These are phyloP conservation scores for Calcarisporium arbuscula DNA, from an alignment of 2,329 filamentous ascomycete genomes.

Conservation along the genomic window DNA sequence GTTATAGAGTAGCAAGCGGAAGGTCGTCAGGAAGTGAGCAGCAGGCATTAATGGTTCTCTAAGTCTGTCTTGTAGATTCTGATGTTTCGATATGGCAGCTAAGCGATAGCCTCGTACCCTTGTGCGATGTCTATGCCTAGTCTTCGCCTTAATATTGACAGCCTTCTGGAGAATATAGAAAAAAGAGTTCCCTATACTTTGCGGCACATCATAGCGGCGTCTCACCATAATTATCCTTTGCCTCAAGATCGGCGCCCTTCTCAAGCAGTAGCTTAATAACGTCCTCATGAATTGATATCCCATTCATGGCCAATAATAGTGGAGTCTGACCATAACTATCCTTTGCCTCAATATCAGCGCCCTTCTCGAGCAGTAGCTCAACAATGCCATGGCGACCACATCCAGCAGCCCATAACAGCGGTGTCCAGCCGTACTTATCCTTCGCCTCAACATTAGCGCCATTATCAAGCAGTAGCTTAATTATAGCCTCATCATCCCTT, in stretches of 20 bases:
- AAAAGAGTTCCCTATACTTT: no score
- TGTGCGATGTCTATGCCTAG: no score
- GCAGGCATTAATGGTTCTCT: no score
- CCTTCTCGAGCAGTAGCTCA: neutral
- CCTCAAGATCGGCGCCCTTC: conserved; percentile 4
- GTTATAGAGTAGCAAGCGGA: no score
- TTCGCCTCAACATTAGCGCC: conserved; percentile 1
- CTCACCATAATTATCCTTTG: neutral
- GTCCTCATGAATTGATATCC: neutral
- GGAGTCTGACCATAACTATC: neutral
- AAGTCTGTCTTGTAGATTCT: no score
- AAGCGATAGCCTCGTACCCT: no score
- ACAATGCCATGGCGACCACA: neutral
- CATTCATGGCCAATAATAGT: neutral
- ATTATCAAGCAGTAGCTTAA: neutral
- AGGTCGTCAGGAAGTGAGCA: no score
- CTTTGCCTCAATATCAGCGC: conserved; percentile 1
- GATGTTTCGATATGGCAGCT: no score
- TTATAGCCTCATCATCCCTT: neutral
- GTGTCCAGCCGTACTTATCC: neutral
- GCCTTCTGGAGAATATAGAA: no score
- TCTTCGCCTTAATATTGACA: no score
- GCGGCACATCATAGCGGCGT: conserved; percentile 1
- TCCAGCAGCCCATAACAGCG: neutral
- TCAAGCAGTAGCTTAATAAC: conserved; percentile 4